Percentiles rank a stretch among this genome's conserved stretches.
These are phyloP conservation scores for Talaromyces amestolkiae DNA, from an alignment of 2,329 filamentous ascomycete genomes.

Conservation along the genomic window DNA sequence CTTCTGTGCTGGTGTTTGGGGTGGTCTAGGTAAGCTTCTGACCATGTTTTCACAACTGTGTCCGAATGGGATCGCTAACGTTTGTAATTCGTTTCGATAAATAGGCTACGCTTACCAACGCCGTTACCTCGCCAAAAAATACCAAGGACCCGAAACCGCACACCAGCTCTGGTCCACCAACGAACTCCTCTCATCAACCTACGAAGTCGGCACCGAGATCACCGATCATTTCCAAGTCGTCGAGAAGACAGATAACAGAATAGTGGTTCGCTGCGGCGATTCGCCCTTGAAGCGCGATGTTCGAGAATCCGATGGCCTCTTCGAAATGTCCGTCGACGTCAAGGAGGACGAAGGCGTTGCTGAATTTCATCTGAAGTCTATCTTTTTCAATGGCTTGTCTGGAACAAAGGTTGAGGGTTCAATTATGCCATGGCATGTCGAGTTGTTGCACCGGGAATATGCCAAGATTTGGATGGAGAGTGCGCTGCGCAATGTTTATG, in stretches of 20 bases:
- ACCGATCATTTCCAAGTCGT: conserved; percentile 73
- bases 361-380: conserved; percentile 65
- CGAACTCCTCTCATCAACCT: conserved; percentile 56
- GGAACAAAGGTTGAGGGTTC: conserved; percentile 40
- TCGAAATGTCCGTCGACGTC: conserved; percentile 61
- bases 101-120: conserved; percentile 54
- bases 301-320: conserved; percentile 63
- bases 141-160: conserved; percentile 55
- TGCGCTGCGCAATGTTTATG: conserved; percentile 40
- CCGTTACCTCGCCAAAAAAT: conserved; percentile 58
- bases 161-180: conserved; percentile 61
- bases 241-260: conserved; percentile 59
- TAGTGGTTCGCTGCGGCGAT: conserved; percentile 65
- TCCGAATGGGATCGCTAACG: not conserved
- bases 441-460: conserved; percentile 56
- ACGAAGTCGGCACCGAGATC: conserved; percentile 62
- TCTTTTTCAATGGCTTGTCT: conserved; percentile 55
- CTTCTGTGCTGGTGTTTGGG: conserved; percentile 68
- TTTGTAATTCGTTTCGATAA: not conserved
- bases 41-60: not conserved
- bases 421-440: conserved; percentile 49
- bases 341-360: conserved; percentile 60
- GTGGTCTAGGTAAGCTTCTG: conserved; percentile 56
- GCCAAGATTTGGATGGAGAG: conserved; percentile 58
- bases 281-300: conserved; percentile 58